Evolutionary conservation across 306 rosid species (phyloP).

Genomic region (Ochetophila trinervis): DNA sequence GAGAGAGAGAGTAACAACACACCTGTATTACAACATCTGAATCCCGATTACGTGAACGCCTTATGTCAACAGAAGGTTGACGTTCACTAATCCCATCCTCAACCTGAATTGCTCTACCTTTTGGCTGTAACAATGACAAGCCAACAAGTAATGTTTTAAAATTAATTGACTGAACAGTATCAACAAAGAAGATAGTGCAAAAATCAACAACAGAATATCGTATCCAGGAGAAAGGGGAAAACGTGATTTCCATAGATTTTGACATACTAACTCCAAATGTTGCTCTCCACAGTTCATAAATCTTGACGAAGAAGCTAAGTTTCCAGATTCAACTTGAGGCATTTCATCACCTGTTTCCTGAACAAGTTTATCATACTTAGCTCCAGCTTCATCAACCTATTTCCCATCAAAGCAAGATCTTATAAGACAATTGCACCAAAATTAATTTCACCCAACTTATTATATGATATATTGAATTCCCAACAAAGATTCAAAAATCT

Average conservation of each 20-base stretch:
- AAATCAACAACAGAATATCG: constrained; percentile 17
- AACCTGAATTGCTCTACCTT: constrained; percentile 67
- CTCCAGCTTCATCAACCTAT: constrained; percentile 27
- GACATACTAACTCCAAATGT: constrained; percentile 36
- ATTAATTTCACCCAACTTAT: constrained; percentile 7
- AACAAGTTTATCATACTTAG: constrained; percentile 13
- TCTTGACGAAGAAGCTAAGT: constrained; percentile 26
- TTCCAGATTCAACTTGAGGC: constrained; percentile 32
- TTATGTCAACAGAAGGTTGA: constrained; percentile 51
- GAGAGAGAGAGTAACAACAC: constrained; percentile 13
- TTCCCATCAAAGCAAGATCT: constrained; percentile 23
- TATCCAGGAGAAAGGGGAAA: not conserved
- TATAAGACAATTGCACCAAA: constrained; percentile 11
- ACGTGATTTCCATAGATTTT: constrained; percentile 18
- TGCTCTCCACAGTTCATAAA: constrained; percentile 13
- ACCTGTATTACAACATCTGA: constrained; percentile 79
- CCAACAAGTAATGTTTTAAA: constrained; percentile 18
- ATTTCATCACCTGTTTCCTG: constrained; percentile 34
- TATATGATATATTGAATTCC: constrained; percentile 10
- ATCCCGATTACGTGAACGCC: constrained; percentile 49
- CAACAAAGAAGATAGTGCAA: constrained; percentile 9
- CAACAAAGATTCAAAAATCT: constrained; percentile 6
- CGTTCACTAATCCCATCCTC: constrained; percentile 57
- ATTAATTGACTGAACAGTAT: constrained; percentile 20
- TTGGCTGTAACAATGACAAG: constrained; percentile 51